Evolutionary conservation across 2,329 filamentous ascomycete genomes (phyloP), one percentile per base, ranked within the genome.

Genomic region (Diplodia mutila): DNA sequence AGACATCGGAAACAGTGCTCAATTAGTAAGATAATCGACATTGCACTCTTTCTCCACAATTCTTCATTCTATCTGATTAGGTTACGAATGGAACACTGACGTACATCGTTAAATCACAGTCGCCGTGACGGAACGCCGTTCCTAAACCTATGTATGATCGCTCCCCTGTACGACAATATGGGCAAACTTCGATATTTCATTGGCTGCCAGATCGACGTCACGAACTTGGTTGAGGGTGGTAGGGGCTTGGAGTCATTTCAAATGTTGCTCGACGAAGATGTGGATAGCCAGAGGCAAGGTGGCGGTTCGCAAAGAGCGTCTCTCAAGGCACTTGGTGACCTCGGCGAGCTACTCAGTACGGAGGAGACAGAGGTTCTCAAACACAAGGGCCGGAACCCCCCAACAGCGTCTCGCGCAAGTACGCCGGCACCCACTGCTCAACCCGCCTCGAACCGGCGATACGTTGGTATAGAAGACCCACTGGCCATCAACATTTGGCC

Each of bases 141-240:
- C 73, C 86, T 92, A 81, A 92, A 92, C 70, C 81, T 92, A 7
- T 81, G 91, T 18, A 90, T 91, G 86, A 85, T 87, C 4, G 86
- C 89, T 1, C 90, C 90, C 0, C 78, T 92, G 0, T 86, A 86
- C 71, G 90, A 92, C 73, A 88, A 85, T 68, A 84, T 85, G 29
- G 90, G 90, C 1, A 80, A 81, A 0, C 82, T 90, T 1, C 84
- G 89, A 29, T 92, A 92, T 74, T 87, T 86, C 72, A 85, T 92
- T 55, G 90, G 90, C n/a, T 89, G 89, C 0, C 89, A 91, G 73
- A 85, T 91, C 23, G 90, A 91, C 69, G 84, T 91, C 5, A 90
- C 86, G 2, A 87, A 88, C 3, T 80, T 92, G 0, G 84, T 87
- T n/a, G 89, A 89, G 72, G 87, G 89, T 49, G 88, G 85, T 68